These are phyloP conservation scores for Parafenestella ontariensis DNA, from an alignment of 2,329 filamentous ascomycete genomes.

Conservation along the genomic window DNA sequence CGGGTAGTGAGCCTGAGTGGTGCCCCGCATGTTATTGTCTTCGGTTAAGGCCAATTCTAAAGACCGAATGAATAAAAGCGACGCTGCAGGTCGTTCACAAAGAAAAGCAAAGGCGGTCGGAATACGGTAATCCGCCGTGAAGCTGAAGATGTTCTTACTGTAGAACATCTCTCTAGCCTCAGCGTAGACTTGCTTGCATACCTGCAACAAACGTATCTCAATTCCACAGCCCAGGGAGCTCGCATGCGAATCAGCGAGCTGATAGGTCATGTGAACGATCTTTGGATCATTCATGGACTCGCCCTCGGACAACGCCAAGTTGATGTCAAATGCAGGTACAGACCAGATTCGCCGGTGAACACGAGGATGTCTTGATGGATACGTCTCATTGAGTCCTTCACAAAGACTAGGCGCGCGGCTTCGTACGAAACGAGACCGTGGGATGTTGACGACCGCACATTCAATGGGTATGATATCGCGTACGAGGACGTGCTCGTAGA, in stretches of 20 bases:
- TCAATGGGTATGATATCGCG: conserved; percentile 23
- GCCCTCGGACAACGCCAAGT: conserved; percentile 7
- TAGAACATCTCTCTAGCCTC: conserved; percentile 34
- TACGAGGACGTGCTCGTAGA: conserved; percentile 25
- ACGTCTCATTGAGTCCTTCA: conserved; percentile 8
- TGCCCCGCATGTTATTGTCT: conserved; percentile 24
- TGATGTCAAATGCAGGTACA: conserved; percentile 24
- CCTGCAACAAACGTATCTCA: conserved; percentile 19
- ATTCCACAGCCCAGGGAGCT: conserved; percentile 1
- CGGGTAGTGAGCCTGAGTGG: conserved; percentile 19
- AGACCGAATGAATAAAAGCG: conserved; percentile 19
- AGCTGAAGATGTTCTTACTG: conserved; percentile 30
- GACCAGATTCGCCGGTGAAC: conserved; percentile 22
- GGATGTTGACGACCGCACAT: conserved; percentile 12
- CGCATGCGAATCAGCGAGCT: conserved; percentile 12
- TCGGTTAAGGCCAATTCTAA: conserved; percentile 27
- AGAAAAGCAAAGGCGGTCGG: conserved; percentile 34
- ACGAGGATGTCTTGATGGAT: conserved; percentile 11
- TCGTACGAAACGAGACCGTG: conserved; percentile 3
- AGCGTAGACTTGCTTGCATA: conserved; percentile 27
- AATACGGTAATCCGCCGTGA: conserved; percentile 25
- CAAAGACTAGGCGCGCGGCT: conserved; percentile 8
- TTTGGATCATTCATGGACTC: conserved; percentile 12
- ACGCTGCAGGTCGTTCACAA: conserved; percentile 23
- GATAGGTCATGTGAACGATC: conserved; percentile 29